Base-by-base conservation (phyloP, 2,329 filamentous ascomycete species). In the Mycogone perniciosa region DNA sequence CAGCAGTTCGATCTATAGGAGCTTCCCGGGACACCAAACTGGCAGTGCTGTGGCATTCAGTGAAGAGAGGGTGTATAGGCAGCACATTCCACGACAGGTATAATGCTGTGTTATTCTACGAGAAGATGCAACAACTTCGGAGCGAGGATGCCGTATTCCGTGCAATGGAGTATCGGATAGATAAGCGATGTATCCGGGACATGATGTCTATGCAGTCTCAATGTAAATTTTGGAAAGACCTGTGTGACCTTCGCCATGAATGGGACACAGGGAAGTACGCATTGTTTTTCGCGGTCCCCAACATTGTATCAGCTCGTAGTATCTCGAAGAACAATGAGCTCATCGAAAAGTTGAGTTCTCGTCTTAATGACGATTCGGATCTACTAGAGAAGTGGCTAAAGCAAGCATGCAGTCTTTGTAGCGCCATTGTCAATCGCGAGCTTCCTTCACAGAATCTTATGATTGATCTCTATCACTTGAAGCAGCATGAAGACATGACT, bases 201-300 rank as follows among this genome's bases (percentile, higher is more conserved):
- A 45, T 45, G 35, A 44, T 35, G 11, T 31, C 30, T 26, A 34
- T 41, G 35, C 41, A 51, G 48, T 13, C 42, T 26, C 35, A 34
- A 31, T 51, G 48, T 31, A 51, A 51, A 34, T 51, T 51, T 13
- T 51, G 35, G 48, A 43, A 26, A 26, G 42, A 51, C 42, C 7
- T 51, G 7, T 45, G 42, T 42, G 31, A 51, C 29, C 29, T 46
- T 6, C 20, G 34, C 10, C 27, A 20, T 29, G 42, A 41, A 6
- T 51, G 34, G 48, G 48, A 41, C 7, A 20, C 20, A 20, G 20
- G 20, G 20, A 20, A 20, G 20, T 20, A 20, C 20, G 20, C 20
- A 20, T 20, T 20, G 20, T 20, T 20, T 20, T 3, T 20, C 20
- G 20, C 20, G 2, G 20, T 20, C 20, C 20, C 20, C 20, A 20